phyloP scores from a whole-genome alignment of 805 yeast species.

The Sugiyamaella lignohabitans region DNA sequence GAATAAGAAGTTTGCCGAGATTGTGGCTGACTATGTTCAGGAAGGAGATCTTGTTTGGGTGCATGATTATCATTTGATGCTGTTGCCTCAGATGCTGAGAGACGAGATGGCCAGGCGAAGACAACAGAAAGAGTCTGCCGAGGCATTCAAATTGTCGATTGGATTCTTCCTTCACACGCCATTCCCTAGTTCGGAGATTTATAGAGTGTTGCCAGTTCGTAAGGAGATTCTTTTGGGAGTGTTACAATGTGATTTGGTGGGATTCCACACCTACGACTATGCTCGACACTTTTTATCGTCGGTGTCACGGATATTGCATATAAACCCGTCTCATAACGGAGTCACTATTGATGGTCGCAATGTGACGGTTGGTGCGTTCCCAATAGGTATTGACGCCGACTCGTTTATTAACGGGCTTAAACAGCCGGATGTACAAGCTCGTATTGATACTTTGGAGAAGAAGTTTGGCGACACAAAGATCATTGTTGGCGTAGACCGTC shows the following conservation, averaged over 20 bases:
- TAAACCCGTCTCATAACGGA: conserved; percentile 86
- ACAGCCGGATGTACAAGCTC: conserved; percentile 51
- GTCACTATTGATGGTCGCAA: conserved; percentile 68
- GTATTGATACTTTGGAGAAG: conserved; percentile 57
- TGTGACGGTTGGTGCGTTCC: conserved; percentile 91
- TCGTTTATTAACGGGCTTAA: conserved; percentile 76
- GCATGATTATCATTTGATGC: conserved; percentile 95
- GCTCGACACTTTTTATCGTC: conserved; percentile 92
- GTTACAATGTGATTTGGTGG: conserved; percentile 86
- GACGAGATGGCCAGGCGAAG: conserved; percentile 39
- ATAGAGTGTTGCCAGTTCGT: conserved; percentile 92
- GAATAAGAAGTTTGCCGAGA: conserved; percentile 71
- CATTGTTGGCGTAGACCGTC: conserved; percentile 92
- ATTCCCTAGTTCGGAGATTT: conserved; percentile 94
- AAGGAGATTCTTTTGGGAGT: conserved; percentile 88
- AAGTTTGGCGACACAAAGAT: conserved; percentile 73
- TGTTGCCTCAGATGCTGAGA: conserved; percentile 82
- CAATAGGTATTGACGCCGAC: conserved; percentile 97
- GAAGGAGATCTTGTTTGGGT: conserved; percentile 94
- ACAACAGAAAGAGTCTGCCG: too few relatives aligned
- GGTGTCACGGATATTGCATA: conserved; percentile 74
- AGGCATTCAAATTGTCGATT: conserved; percentile 36
- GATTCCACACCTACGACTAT: conserved; percentile 98
- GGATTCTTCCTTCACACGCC: conserved; percentile 98
- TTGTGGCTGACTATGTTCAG: conserved; percentile 58